Conservation (phyloP, 1,284 basidiomycete genomes). For the Boletus mariae region DNA sequence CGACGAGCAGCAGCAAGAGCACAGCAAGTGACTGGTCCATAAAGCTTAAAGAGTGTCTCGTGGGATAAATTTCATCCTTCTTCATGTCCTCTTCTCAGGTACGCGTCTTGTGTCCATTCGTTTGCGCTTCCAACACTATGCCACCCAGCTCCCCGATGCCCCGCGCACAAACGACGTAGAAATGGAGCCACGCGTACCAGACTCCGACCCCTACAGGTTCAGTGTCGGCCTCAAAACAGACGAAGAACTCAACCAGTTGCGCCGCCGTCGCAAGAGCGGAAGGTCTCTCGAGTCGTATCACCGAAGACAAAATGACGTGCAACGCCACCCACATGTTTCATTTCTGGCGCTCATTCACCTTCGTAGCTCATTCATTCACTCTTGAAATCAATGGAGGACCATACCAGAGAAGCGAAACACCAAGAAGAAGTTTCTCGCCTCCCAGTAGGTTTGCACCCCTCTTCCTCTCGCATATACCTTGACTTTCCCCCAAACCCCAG, state of each 20-base stretch:
- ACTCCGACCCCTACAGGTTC: conserved; percentile 60
- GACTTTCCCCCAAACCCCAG: conserved; percentile 37
- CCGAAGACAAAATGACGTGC: conserved; percentile 76
- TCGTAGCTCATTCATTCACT: conserved; percentile 73
- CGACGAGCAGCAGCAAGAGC: conserved; percentile 35
- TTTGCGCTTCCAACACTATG: not conserved
- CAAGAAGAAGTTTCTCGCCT: conserved; percentile 62
- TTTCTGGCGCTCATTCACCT: conserved; percentile 6
- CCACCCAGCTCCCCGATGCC: conserved; percentile 34
- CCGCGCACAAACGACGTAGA: conserved; percentile 43
- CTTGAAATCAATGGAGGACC: conserved; percentile 86
- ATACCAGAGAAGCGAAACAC: conserved; percentile 69
- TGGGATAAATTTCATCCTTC: not conserved
- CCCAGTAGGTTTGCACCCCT: conserved; percentile 45
- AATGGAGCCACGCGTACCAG: conserved; percentile 30
- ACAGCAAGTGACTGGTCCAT: conserved; percentile 25
- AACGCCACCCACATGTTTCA: conserved; percentile 18
- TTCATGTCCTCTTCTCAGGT: conserved; percentile 7
- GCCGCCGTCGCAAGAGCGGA: conserved; percentile 53
- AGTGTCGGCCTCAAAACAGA: conserved; percentile 55
- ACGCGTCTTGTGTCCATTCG: not conserved
- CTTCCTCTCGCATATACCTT: conserved; percentile 11
- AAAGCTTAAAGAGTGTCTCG: not conserved
- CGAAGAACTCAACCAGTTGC: conserved; percentile 56
- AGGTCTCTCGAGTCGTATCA: conserved; percentile 73